Evolutionary conservation across 2,329 filamentous ascomycete genomes (phyloP), one percentile per base, ranked within the genome.

Genomic region (Pseudogymnoascus sp.): DNA sequence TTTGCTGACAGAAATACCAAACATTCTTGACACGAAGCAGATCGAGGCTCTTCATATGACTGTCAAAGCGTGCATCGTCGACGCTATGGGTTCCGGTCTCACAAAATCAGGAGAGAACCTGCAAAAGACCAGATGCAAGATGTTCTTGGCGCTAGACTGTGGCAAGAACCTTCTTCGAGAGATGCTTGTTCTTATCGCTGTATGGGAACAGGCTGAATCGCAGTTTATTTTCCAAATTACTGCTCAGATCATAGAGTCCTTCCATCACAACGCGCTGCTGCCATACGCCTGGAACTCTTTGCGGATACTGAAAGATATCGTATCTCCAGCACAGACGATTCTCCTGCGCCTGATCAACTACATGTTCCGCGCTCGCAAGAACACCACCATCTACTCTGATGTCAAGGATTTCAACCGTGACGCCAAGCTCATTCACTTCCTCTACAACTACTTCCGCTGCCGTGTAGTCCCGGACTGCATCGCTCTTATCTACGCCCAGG

Each of bases 41-140:
- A 96, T 96, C 59, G 92, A 97, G 73, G 92, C 94, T 5, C 76
- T 97, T 59, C 92, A 95, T 60, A 96, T 96, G 92, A 95, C 96
- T 62, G 87, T 97, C 67, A 96, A 96, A 76, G 92, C 90, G 12
- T 95, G 92, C 63, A 95, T 97, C 59, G 84, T 96, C 19, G 89
- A 95, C 67, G 85, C 84, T n/a, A 79, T 83, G 61, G 89, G 88
- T 62, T 86, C 88, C 64, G 83, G 85, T 0, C 75, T 83, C 6
- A 88, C 85, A 45, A 73, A 77, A 8, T 80, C 80, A 10, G 86
- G 86, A 15, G 88, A 90, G 69, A 95, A 92, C 69, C 85, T 96
- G 74, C 91, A 96, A 72, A 90, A 91, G 63, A 90, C 92, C 1
- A 80, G 92, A 19, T 96, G 92, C 68, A 89, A 95, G 69, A 88